Evolutionary conservation across 2,329 filamentous ascomycete species (phyloP), one percentile per base, ranked within the genome.

Genomic region (Diaporthe nobilis): DNA sequence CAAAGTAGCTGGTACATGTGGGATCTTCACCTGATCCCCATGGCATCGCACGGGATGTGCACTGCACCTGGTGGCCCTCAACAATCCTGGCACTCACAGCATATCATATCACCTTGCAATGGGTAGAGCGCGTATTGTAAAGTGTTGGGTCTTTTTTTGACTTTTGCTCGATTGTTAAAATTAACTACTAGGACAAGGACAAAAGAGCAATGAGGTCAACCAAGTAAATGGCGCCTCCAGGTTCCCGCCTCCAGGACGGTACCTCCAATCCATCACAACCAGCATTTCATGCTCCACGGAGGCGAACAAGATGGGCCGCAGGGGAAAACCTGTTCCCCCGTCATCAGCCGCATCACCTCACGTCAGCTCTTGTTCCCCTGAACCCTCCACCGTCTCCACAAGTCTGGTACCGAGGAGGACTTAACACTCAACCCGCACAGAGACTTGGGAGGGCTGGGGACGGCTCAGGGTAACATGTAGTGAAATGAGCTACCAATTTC

Each of bases 101-200:
- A 13, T 31, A 42, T 74, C 55, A 58, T 22, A 9, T 3, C 31
- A 6, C 31, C 31, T 31, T 49, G 44, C n/a, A 65, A 47, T n/a
- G 25, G 12, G 17, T 17, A 22, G 10, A 63, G 12, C 25, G 15
- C 28, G 10, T 28, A 51, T 28, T n/a, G 2, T 2, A 31, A 10
- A 39, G 2, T 39, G 10, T 49, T 25, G n/a, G 25, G 15, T 77
- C 76, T 68, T 75, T 75, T 74, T 73, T 71, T 53, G 25, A 65
- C 31, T 72, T 60, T 73, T 65, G 58, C 71, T 73, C 71, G 28
- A 73, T 79, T 82, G 80, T 83, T 85, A 80, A 80, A 73, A 85
- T 86, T 85, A 86, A 85, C 83, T 86, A 85, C 82, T 85, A 85
- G 81, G 81, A 84, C 81, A 82, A 82, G 79, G 79, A 84, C 82